phyloP scores from a whole-genome alignment of 495 filamentous ascomycete genomes.

The Ascodesmis nigricans region DNA sequence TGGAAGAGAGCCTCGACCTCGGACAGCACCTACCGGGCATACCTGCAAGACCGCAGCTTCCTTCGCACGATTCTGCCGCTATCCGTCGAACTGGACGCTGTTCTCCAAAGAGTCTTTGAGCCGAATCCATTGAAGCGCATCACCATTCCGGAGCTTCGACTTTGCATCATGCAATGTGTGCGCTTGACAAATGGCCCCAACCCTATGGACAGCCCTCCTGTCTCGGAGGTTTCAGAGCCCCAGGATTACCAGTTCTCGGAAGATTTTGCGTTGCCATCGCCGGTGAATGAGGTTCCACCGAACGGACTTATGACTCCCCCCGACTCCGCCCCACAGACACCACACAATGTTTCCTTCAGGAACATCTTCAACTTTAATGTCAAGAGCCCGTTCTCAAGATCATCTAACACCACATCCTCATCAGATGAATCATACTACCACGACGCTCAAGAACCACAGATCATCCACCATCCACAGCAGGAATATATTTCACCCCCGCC shows the following conservation, averaged over 20 bases:
- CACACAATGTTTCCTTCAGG: conserved; percentile 2
- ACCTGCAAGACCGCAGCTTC: conserved; percentile 64
- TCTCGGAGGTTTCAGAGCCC: conserved; percentile 18
- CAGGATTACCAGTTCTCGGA: conserved; percentile 11
- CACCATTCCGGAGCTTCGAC: conserved; percentile 57
- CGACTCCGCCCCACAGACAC: conserved; percentile 1
- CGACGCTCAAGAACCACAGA: conserved; percentile 1
- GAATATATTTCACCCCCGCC: conserved; percentile 16
- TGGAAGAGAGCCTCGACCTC: conserved; percentile 89
- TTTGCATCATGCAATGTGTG: conserved; percentile 52
- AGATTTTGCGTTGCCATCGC: background rate
- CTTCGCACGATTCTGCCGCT: conserved; percentile 81
- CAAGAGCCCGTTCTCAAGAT: background rate
- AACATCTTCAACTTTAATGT: background rate
- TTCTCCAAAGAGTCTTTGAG: conserved; percentile 77
- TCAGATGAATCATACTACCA: conserved; percentile 3
- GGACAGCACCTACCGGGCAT: conserved; percentile 90
- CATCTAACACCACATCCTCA: conserved; percentile 1
- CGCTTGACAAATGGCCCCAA: conserved; percentile 38
- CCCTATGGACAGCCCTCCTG: conserved; percentile 17
- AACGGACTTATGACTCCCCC: conserved; percentile 2
- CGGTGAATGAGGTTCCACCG: background rate
- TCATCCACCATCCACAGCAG: conserved; percentile 14
- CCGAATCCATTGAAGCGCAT: conserved; percentile 69
- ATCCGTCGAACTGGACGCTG: conserved; percentile 71